Evolutionary conservation across 768 basidiomycete genomes (phyloP).

Genomic region (Tephrocybe sp.): DNA sequence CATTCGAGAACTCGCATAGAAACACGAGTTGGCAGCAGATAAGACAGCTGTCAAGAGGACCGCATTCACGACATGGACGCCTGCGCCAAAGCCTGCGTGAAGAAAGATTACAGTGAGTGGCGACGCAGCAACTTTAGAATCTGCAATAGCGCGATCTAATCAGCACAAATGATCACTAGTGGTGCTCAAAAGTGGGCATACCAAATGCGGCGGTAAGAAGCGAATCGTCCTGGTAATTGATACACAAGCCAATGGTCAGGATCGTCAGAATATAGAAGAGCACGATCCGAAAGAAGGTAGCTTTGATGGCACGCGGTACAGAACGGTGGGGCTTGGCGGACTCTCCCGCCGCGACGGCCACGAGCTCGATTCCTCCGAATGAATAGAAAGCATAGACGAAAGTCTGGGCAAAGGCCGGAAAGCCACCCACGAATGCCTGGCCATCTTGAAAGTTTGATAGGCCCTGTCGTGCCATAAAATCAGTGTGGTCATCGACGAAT

Average conservation of each 20-base stretch:
- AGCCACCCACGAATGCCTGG: conserved; percentile 56
- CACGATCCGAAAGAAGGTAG: conserved; percentile 65
- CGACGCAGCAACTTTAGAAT: conserved; percentile 52
- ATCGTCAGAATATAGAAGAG: conserved; percentile 67
- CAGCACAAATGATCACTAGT: neutral
- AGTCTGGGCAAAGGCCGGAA: conserved; percentile 50
- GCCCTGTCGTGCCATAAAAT: conserved; percentile 33
- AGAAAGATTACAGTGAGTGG: conserved; percentile 66
- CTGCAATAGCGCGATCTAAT: conserved; percentile 20
- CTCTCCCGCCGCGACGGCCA: conserved; percentile 74
- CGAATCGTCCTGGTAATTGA: conserved; percentile 58
- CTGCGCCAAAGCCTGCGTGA: conserved; percentile 61
- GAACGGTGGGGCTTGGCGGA: conserved; percentile 61
- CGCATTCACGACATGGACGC: conserved; percentile 63
- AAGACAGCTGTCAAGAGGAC: conserved; percentile 66
- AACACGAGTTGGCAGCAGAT: conserved; percentile 64
- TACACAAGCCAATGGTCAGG: conserved; percentile 64
- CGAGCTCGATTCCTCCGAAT: conserved; percentile 68
- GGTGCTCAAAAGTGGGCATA: conserved; percentile 21
- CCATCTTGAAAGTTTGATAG: conserved; percentile 47
- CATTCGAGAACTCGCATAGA: conserved; percentile 67
- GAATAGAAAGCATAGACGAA: conserved; percentile 75
- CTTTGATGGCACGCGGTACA: conserved; percentile 65
- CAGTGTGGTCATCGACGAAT: neutral
- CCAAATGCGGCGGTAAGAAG: conserved; percentile 47